These are phyloP conservation scores for Cystobasidium pallidum DNA, from an alignment of 1,284 basidiomycete genomes.

Conservation along the genomic window DNA sequence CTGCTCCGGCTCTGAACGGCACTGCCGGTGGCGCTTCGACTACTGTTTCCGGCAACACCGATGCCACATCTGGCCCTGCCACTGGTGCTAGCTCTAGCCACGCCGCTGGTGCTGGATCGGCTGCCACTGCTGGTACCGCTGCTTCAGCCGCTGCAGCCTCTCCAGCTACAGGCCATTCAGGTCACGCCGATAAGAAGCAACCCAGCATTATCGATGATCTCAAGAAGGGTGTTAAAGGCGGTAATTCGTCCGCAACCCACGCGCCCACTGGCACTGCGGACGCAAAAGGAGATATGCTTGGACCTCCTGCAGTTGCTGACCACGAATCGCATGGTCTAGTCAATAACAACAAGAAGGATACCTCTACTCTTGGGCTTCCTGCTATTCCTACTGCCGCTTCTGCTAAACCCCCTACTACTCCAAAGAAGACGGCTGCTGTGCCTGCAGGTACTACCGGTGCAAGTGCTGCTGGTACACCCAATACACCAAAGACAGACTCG, in stretches of 20 bases:
- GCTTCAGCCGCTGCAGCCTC: background rate
- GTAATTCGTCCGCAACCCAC: background rate
- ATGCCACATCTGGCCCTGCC: background rate
- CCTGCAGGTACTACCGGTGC: no score
- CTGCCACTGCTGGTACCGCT: constrained; percentile 3
- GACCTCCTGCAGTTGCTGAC: constrained; percentile 4
- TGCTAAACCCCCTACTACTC: constrained; percentile 15
- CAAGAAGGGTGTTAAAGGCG: constrained; percentile 10
- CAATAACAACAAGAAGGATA: constrained; percentile 20
- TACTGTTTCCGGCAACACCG: constrained; percentile 3
- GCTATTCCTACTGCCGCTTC: constrained; percentile 8
- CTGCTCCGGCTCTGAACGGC: constrained; percentile 17
- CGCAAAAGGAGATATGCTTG: background rate
- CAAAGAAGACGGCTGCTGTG: constrained; percentile 42
- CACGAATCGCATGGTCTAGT: constrained; percentile 5
- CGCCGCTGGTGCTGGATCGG: background rate
- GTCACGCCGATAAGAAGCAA: constrained; percentile 4
- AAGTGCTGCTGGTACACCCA: constrained; percentile 25
- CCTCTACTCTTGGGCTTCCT: background rate
- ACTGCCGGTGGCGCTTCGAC: constrained; percentile 12
- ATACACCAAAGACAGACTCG: constrained; percentile 22
- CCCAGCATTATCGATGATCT: constrained; percentile 11
- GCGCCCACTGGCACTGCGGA: background rate
- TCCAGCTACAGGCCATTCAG: background rate
- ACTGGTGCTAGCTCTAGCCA: background rate